These are phyloP conservation scores for Dendrobium officinale DNA, from an alignment of 106 monocot genomes.

Conservation along the genomic window DNA sequence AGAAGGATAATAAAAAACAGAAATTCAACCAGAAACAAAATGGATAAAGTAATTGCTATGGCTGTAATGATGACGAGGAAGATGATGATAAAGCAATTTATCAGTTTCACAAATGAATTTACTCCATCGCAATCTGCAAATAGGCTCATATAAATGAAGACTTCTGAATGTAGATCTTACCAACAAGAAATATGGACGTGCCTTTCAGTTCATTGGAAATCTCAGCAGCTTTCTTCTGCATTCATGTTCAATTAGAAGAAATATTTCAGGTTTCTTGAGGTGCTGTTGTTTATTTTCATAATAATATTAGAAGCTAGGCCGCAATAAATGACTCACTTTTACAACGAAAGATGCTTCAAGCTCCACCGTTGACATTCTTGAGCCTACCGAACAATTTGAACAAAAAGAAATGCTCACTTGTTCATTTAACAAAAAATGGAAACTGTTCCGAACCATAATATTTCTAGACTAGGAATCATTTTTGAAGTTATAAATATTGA, in stretches of 20 bases:
- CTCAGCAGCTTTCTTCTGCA: constrained; percentile 61
- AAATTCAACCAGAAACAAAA: no score
- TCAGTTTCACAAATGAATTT: neutral
- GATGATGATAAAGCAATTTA: neutral
- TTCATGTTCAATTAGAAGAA: constrained; percentile 11
- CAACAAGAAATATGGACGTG: constrained; percentile 79
- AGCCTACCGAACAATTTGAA: constrained; percentile 23
- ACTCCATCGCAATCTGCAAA: neutral
- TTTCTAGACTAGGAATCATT: neutral
- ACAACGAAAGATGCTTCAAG: constrained; percentile 45
- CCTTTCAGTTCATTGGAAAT: constrained; percentile 53
- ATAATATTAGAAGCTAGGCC: neutral
- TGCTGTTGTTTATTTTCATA: neutral
- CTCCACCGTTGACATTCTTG: constrained; percentile 46
- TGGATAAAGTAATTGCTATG: neutral
- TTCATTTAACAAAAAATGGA: neutral
- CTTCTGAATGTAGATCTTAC: constrained; percentile 19
- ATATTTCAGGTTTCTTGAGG: neutral
- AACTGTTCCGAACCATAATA: neutral
- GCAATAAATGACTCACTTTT: constrained; percentile 29
- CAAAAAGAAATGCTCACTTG: neutral
- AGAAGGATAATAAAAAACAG: no score
- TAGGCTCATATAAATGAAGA: neutral
- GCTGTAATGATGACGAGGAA: neutral
- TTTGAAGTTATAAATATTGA: neutral